Percentiles rank a stretch among this genome's conserved stretches.
phyloP scores from a whole-genome alignment of 1,284 basidiomycete genomes.

The Wallemia ichthyophaga region DNA sequence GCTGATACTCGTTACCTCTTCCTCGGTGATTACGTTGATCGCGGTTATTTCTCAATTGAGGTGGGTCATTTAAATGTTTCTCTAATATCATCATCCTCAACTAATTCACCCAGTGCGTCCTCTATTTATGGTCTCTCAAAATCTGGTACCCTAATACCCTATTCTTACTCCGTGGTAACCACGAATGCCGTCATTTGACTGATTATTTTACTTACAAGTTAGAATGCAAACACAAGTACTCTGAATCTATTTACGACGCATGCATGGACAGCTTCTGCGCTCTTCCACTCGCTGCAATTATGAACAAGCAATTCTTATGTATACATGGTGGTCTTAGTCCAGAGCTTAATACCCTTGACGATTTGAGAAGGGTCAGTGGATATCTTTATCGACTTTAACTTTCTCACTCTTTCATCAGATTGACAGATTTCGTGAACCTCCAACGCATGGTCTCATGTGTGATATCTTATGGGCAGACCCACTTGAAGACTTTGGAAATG shows the following conservation, averaged over 20 bases:
- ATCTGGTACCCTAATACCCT: slow-evolving; percentile 76
- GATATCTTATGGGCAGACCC: slow-evolving; percentile 88
- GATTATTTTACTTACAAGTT: slow-evolving; percentile 95
- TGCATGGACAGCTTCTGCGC: slow-evolving; percentile 83
- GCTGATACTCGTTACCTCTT: slow-evolving; percentile 83
- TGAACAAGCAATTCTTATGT: slow-evolving; percentile 94
- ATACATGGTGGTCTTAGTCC: slow-evolving; percentile 80
- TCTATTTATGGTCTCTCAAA: slow-evolving; percentile 75
- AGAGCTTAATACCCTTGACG: slow-evolving; percentile 66
- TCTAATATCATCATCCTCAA: slow-evolving; percentile 7
- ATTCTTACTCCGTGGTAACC: slow-evolving; percentile 75
- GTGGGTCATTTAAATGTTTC: slow-evolving; percentile 16
- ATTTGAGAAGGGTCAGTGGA: slow-evolving; percentile 36
- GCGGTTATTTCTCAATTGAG: slow-evolving; percentile 84
- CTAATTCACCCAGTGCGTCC: slow-evolving; percentile 32
- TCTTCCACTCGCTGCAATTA: slow-evolving; percentile 64
- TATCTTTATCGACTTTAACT: slow-evolving; percentile 1
- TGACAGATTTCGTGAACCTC: slow-evolving; percentile 80
- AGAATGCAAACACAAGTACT: slow-evolving; percentile 85
- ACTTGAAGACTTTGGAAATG: slow-evolving; percentile 69
- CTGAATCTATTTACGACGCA: slow-evolving; percentile 59
- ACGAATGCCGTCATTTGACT: slow-evolving; percentile 85
- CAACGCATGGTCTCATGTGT: slow-evolving; percentile 78
- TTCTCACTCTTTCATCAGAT: slow-evolving; percentile 22
- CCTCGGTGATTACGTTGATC: slow-evolving; percentile 92